Conservation (phyloP, 306 rosid genomes). For the Dryas drummondii region DNA sequence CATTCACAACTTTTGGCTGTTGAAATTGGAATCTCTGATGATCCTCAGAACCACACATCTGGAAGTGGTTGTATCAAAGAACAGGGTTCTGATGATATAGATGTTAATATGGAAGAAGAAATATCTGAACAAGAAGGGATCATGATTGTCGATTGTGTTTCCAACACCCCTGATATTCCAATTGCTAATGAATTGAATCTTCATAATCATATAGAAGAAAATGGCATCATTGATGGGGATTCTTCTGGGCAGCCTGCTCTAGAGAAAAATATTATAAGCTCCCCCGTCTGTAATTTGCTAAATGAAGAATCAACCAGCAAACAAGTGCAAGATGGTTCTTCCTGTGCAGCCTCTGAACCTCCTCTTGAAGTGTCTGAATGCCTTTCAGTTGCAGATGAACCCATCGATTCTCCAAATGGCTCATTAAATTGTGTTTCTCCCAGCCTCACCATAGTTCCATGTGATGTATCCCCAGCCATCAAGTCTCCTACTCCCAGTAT, state of each 20-base stretch:
- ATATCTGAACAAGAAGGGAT: slow-evolving; percentile 37
- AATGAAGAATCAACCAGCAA: slow-evolving; percentile 44
- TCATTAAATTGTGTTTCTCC: slow-evolving; percentile 53
- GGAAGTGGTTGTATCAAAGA: slow-evolving; percentile 25
- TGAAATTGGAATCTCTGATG: slow-evolving; percentile 27
- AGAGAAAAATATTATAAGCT: slow-evolving; percentile 31
- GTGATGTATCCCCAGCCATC: slow-evolving; percentile 53
- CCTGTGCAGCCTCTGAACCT: slow-evolving; percentile 39
- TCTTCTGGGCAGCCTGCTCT: slow-evolving; percentile 24
- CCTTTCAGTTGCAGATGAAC: slow-evolving; percentile 36
- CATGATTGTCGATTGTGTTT: slow-evolving; percentile 34
- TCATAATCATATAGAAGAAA: slow-evolving; percentile 24
- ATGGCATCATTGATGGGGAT: neutral
- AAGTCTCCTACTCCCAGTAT: slow-evolving; percentile 85
- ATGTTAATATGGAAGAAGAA: slow-evolving; percentile 57
- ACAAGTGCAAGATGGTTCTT: slow-evolving; percentile 26
- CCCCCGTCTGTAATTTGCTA: slow-evolving; percentile 36
- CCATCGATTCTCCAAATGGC: slow-evolving; percentile 42
- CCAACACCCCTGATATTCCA: slow-evolving; percentile 17
- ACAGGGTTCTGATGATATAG: slow-evolving; percentile 37
- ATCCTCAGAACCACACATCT: slow-evolving; percentile 13
- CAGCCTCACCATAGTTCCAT: slow-evolving; percentile 48
- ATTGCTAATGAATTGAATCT: slow-evolving; percentile 16
- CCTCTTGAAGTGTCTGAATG: slow-evolving; percentile 37
- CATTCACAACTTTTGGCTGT: slow-evolving; percentile 22